These are phyloP conservation scores for Mucuna pruriens DNA, from an alignment of 306 rosid species.

Conservation along the genomic window DNA sequence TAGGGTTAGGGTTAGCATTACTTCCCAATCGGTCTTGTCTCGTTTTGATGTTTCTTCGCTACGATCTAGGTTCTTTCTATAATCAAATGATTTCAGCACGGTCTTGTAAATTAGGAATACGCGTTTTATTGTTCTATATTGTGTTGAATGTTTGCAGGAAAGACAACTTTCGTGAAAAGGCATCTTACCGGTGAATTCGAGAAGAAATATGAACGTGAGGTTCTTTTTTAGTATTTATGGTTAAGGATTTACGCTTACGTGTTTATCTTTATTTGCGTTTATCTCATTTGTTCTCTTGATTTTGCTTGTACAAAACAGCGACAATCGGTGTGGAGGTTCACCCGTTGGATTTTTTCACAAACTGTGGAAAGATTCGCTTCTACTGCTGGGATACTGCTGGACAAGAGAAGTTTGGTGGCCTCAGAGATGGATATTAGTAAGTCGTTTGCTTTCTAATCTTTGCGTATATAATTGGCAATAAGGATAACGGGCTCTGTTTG, in stretches of 20 bases:
- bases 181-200: conserved; percentile 76
- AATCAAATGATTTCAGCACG: background rate
- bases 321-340: conserved; percentile 78
- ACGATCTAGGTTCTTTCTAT: background rate
- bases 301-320: conserved; percentile 36
- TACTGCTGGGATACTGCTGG: conserved; percentile 79
- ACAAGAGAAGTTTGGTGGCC: conserved; percentile 71
- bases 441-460: background rate
- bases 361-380: conserved; percentile 67
- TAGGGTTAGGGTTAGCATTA: background rate
- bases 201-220: conserved; percentile 70
- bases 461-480: no score
- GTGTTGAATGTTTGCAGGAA: conserved; percentile 42
- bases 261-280: background rate
- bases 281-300: background rate
- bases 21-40: background rate
- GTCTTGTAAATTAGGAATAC: no score
- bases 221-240: background rate
- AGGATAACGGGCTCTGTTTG: background rate
- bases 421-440: conserved; percentile 67
- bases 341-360: conserved; percentile 69
- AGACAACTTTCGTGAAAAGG: conserved; percentile 68
- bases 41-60: no score
- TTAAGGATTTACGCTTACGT: background rate
- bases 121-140: background rate